These are phyloP conservation scores for Coprinopsis strossmayeri DNA, from an alignment of 768 basidiomycete species.

Conservation along the genomic window DNA sequence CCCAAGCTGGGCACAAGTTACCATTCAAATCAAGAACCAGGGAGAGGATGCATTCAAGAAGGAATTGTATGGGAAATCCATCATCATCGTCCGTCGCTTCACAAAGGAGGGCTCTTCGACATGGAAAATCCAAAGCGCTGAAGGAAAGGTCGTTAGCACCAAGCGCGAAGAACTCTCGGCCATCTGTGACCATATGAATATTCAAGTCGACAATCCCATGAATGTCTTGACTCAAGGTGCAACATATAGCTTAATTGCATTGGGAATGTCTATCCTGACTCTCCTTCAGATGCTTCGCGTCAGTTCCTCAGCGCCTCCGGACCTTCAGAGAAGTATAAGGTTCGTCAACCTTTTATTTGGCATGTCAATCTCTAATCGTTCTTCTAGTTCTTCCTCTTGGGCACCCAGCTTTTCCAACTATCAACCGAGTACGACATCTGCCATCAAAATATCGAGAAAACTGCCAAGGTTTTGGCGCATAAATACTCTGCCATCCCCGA, in stretches of 20 bases:
- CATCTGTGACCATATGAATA: constrained; percentile 94
- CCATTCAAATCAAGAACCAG: constrained; percentile 79
- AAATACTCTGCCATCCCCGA: constrained; percentile 80
- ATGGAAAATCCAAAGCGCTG: constrained; percentile 78
- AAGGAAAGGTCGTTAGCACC: constrained; percentile 52
- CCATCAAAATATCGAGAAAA: constrained; percentile 63
- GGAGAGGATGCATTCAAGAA: constrained; percentile 87
- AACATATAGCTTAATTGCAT: not conserved
- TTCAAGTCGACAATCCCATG: constrained; percentile 95
- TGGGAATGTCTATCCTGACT: constrained; percentile 18
- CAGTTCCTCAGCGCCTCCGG: constrained; percentile 84
- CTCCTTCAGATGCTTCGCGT: constrained; percentile 49
- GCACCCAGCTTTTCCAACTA: constrained; percentile 87
- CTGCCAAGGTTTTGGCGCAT: constrained; percentile 55
- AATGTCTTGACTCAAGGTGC: constrained; percentile 85
- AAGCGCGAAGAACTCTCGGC: constrained; percentile 82
- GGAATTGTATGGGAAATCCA: constrained; percentile 79
- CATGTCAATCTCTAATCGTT: constrained; percentile 2
- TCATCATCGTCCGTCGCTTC: constrained; percentile 78
- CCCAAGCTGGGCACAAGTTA: constrained; percentile 62
- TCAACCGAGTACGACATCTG: constrained; percentile 81
- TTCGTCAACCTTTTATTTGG: constrained; percentile 24
- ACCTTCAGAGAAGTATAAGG: constrained; percentile 85
- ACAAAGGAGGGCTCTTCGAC: constrained; percentile 65
- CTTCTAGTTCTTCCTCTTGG: constrained; percentile 83